Conservation (phyloP, 768 basidiomycete species). For the Hemileccinum rubropunctum region DNA sequence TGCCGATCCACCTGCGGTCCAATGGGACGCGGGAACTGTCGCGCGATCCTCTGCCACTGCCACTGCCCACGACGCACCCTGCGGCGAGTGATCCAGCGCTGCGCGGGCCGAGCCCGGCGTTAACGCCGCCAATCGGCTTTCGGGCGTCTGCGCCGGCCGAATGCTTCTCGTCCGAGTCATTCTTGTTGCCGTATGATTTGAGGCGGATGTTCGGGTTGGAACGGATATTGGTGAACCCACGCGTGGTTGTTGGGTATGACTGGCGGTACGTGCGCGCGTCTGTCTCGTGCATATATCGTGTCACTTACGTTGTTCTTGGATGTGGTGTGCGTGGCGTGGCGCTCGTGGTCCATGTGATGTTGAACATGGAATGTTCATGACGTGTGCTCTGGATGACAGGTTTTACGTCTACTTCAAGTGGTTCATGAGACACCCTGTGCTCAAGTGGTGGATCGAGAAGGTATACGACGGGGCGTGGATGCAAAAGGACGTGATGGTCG, state of each 20-base stretch:
- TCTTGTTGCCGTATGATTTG: conserved; percentile 42
- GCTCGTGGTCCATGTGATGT: no score
- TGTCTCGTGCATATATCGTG: not conserved
- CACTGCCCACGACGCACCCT: conserved; percentile 14
- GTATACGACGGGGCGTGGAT: conserved; percentile 38
- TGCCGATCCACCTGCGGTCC: conserved; percentile 37
- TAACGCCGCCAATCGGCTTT: conserved; percentile 17
- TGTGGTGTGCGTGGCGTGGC: no score
- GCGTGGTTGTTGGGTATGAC: conserved; percentile 37
- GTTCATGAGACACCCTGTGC: conserved; percentile 36
- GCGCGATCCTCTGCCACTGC: conserved; percentile 22
- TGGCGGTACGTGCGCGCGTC: conserved; percentile 27
- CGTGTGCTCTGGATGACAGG: conserved; percentile 2
- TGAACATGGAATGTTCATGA: no score
- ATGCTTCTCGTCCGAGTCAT: conserved; percentile 36
- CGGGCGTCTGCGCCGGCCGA: conserved; percentile 16
- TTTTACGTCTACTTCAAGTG: conserved; percentile 36
- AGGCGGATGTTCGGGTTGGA: conserved; percentile 38
- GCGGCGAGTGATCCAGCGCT: conserved; percentile 7
- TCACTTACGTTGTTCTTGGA: no score
- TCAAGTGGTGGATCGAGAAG: conserved; percentile 42
- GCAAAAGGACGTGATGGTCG: conserved; percentile 34
- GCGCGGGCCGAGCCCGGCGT: conserved; percentile 16
- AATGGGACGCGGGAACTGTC: conserved; percentile 35
- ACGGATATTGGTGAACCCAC: conserved; percentile 38